Conservation (phyloP, 2,329 filamentous ascomycete species). For the Pseudogymnoascus sp. region DNA sequence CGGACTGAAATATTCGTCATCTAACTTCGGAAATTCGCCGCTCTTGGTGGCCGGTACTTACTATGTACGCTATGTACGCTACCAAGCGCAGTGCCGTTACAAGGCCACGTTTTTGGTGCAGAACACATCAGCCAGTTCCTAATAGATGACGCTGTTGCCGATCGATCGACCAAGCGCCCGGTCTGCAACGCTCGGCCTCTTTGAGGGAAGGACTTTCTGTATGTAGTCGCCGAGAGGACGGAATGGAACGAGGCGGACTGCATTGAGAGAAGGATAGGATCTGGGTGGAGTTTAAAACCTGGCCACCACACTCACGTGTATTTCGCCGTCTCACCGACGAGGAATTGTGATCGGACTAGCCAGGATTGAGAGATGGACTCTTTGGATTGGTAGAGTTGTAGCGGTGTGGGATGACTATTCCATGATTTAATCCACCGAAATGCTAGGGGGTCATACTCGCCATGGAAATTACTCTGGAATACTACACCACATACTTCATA, state of each 20-base stretch:
- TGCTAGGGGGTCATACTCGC: neutral
- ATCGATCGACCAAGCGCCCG: neutral
- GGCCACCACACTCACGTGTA: neutral
- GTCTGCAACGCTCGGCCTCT: neutral
- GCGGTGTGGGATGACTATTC: neutral
- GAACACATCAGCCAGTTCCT: too few species aligned
- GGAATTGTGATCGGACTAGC: too few species aligned
- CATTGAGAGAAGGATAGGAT: neutral
- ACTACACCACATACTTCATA: neutral
- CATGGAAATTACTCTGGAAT: neutral
- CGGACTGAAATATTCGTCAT: slow-evolving; percentile 5
- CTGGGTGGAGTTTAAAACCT: neutral
- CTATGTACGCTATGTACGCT: too few species aligned
- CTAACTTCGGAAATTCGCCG: slow-evolving; percentile 7
- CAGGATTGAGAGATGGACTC: neutral
- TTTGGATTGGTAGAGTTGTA: neutral
- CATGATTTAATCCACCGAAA: neutral
- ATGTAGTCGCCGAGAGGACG: neutral
- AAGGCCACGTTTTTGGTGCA: too few species aligned
- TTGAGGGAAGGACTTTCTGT: neutral
- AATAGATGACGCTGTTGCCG: neutral
- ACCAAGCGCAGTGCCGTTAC: too few species aligned
- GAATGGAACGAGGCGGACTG: neutral
- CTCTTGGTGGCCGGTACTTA: neutral
- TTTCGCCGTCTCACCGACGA: neutral